These are phyloP conservation scores for Aspergillus homomorphus DNA, from an alignment of 495 filamentous ascomycete genomes.

Conservation along the genomic window DNA sequence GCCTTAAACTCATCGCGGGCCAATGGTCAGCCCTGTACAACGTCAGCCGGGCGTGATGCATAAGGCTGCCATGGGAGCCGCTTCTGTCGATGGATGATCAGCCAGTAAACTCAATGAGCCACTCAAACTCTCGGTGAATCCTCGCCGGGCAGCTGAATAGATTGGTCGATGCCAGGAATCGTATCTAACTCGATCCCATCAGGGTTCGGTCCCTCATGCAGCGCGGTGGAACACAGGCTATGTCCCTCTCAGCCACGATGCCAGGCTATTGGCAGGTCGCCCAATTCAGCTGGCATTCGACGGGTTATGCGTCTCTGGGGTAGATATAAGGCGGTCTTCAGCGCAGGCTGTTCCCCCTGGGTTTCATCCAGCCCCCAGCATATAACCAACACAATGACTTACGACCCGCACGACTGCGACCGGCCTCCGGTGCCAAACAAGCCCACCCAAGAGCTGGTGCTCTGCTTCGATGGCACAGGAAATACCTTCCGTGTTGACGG, in stretches of 20 bases:
- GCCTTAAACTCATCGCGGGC: too few species aligned
- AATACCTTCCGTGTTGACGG: constrained; percentile 28
- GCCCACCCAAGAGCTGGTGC: constrained; percentile 17
- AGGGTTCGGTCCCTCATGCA: too few species aligned
- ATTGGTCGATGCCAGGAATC: too few species aligned
- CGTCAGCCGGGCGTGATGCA: too few species aligned
- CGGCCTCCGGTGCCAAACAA: neutral
- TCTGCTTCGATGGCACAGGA: constrained; percentile 41
- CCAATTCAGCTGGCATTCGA: neutral
- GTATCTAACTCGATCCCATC: too few species aligned
- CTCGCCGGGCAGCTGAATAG: too few species aligned
- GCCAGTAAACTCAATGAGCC: too few species aligned
- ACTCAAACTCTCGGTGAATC: too few species aligned
- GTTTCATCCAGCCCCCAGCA: neutral
- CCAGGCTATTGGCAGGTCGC: neutral
- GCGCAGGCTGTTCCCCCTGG: neutral
- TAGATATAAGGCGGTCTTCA: neutral
- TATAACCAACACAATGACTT: neutral
- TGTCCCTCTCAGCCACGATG: neutral
- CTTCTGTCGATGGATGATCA: too few species aligned
- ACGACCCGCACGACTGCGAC: neutral
- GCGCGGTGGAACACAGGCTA: neutral
- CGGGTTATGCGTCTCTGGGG: too few species aligned
- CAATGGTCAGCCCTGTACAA: too few species aligned
- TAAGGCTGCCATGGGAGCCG: too few species aligned